A percentile compares a stretch with the other conserved stretches of the same genome.
Evolutionary conservation across 495 filamentous ascomycete species (phyloP).

Genomic region (Hypoxylon lienhwacheense): DNA sequence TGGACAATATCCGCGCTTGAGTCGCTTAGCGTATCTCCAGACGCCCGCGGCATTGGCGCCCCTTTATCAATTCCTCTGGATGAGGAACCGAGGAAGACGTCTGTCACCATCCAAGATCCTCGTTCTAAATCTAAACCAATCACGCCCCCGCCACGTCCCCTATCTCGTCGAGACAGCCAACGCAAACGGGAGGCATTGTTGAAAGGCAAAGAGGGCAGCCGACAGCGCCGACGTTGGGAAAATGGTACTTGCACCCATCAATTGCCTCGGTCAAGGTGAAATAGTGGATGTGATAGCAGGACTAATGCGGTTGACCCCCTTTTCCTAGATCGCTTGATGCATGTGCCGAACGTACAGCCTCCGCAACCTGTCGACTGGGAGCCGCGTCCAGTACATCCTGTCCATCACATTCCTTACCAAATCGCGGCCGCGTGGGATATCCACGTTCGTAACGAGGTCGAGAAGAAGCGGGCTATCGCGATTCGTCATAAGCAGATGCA

Average conservation of each 20-base stretch:
- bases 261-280: background rate
- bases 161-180: slow-evolving; percentile 49
- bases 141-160: slow-evolving; percentile 41
- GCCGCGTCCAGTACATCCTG: slow-evolving; percentile 73
- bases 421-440: slow-evolving; percentile 85
- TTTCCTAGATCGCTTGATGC: slow-evolving; percentile 72
- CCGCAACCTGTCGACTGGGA: slow-evolving; percentile 81
- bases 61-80: slow-evolving; percentile 54
- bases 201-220: slow-evolving; percentile 92
- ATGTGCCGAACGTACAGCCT: slow-evolving; percentile 82
- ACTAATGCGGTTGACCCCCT: slow-evolving; percentile 21
- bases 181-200: slow-evolving; percentile 68
- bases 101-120: slow-evolving; percentile 34
- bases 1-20: slow-evolving; percentile 55
- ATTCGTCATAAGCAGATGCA: slow-evolving; percentile 37
- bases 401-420: slow-evolving; percentile 82
- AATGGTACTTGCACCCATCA: slow-evolving; percentile 64
- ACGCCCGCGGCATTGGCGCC: slow-evolving; percentile 46
- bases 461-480: slow-evolving; percentile 42
- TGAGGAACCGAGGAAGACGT: slow-evolving; percentile 28
- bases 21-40: slow-evolving; percentile 51
- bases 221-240: slow-evolving; percentile 88
- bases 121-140: slow-evolving; percentile 29
- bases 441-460: slow-evolving; percentile 56
- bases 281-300: background rate